Conservation (phyloP, 1,284 basidiomycete species). For the Garcileccinum viscosum region DNA sequence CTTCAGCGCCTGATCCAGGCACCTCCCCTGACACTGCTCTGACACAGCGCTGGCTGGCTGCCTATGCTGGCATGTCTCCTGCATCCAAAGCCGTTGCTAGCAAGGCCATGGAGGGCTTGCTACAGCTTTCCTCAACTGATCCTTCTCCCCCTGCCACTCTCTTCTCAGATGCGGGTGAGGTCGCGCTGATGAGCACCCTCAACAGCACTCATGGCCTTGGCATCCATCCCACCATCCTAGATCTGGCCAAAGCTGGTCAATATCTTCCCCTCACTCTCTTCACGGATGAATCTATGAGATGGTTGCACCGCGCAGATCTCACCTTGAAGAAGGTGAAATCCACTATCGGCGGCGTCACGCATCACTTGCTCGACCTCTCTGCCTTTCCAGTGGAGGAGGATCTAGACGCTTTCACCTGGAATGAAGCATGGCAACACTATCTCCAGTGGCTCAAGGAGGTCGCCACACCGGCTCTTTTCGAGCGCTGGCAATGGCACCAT, state of each 20-base stretch:
- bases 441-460: neutral
- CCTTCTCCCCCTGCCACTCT: too few species aligned
- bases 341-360: constrained; percentile 31
- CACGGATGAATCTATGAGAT: neutral
- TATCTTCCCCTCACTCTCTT: constrained; percentile 1
- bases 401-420: constrained; percentile 26
- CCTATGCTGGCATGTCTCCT: too few species aligned
- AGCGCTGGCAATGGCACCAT: neutral
- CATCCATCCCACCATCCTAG: neutral
- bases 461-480: neutral
- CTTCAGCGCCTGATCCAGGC: too few species aligned
- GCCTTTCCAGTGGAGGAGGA: neutral
- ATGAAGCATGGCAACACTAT: constrained; percentile 11
- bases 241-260: neutral
- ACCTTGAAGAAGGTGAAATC: constrained; percentile 2
- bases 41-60: too few species aligned
- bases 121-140: too few species aligned
- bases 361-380: neutral
- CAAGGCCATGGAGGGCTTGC: too few species aligned
- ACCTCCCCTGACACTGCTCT: too few species aligned
- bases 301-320: neutral
- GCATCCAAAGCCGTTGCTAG: too few species aligned
- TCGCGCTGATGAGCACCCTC: neutral
- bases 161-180: too few species aligned
- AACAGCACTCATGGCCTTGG: neutral